Evolutionary conservation across 225 moss, liverwort and hornwort species (phyloP).

Genomic region (Ulota crispa): DNA sequence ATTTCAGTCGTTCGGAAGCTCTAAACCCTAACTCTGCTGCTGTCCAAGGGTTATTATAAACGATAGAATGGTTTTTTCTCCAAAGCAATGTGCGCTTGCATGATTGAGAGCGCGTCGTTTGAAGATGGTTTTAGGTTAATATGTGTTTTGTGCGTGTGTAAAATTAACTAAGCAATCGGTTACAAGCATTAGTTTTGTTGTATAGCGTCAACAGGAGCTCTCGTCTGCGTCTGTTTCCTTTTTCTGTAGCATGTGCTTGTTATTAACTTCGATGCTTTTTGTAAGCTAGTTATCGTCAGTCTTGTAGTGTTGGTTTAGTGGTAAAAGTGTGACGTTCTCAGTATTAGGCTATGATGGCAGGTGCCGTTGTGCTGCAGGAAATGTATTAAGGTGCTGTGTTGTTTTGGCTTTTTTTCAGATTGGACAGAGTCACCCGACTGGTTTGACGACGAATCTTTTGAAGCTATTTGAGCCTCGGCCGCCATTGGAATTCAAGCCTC

Average conservation of each 20-base stretch:
- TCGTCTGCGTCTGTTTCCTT: neutral
- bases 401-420: slow-evolving; percentile 49
- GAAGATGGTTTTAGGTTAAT: neutral
- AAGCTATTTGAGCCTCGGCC: slow-evolving; percentile 98
- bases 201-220: neutral
- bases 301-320: neutral
- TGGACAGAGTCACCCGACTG: slow-evolving; percentile 98
- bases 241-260: neutral
- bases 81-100: slow-evolving; percentile 11
- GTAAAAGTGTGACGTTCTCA: neutral
- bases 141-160: neutral
- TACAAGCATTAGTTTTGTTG: neutral
- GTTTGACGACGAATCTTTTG: slow-evolving; percentile 88
- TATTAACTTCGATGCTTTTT: neutral
- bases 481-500: slow-evolving; percentile 90
- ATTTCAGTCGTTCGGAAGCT: neutral
- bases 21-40: slow-evolving; percentile 18
- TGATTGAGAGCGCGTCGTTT: neutral
- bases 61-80: neutral
- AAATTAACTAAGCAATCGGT: neutral
- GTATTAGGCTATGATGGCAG: neutral
- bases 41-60: neutral
- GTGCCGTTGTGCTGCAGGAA: neutral
- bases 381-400: neutral
- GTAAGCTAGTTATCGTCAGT: neutral